Percentiles rank a stretch among this genome's conserved stretches.
These are phyloP conservation scores for Arachis monticola DNA, from an alignment of 331 rosid genomes.

Conservation along the genomic window DNA sequence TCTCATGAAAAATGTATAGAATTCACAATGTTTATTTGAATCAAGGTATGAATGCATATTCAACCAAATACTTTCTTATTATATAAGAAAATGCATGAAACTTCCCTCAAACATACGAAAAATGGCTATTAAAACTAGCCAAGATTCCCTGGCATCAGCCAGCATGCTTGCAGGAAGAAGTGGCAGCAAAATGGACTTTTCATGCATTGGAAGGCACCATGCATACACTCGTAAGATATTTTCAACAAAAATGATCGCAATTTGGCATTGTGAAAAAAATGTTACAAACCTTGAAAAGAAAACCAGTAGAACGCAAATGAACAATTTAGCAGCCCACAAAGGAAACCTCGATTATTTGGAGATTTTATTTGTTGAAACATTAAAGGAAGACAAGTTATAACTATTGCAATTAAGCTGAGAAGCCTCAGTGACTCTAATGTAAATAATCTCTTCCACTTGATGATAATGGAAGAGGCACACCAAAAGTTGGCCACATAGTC, in stretches of 20 bases:
- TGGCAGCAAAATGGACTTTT: slow-evolving; percentile 89
- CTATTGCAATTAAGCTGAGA: slow-evolving; percentile 73
- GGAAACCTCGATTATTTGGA: slow-evolving; percentile 80
- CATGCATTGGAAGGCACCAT: slow-evolving; percentile 71
- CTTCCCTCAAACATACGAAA: too few species aligned
- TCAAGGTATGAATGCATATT: too few species aligned
- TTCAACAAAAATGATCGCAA: not conserved
- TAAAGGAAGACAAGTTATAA: slow-evolving; percentile 79
- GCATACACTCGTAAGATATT: not conserved
- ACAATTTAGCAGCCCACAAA: slow-evolving; percentile 78
- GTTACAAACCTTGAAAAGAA: slow-evolving; percentile 84
- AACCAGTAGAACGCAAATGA: slow-evolving; percentile 85
- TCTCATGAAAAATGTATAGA: too few species aligned
- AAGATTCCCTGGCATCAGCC: slow-evolving; percentile 39
- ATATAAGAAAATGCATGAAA: too few species aligned
- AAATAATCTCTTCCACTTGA: slow-evolving; percentile 91
- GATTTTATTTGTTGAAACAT: slow-evolving; percentile 82
- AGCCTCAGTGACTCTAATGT: slow-evolving; percentile 66
- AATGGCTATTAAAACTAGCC: too few species aligned
- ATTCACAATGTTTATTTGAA: too few species aligned
- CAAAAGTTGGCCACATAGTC: slow-evolving; percentile 96
- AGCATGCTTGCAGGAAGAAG: slow-evolving; percentile 86
- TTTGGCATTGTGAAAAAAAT: not conserved
- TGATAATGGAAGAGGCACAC: slow-evolving; percentile 84
- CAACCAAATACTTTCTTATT: too few species aligned